Base-by-base conservation (phyloP, 129 eudicot genomes). In the Oenanthe sinensis region DNA sequence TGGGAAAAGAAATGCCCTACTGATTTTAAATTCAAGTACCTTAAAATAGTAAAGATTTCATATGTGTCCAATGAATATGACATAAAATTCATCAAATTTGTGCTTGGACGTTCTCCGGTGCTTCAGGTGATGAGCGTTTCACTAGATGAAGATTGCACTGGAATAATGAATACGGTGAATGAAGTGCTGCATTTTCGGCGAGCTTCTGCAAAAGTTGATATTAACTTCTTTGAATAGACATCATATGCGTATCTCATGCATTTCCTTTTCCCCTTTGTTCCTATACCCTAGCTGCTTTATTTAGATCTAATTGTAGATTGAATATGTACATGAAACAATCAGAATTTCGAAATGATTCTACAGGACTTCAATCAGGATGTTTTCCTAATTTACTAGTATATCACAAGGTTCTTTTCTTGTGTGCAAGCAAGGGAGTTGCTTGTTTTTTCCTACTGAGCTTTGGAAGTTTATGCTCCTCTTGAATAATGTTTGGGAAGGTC, bases 121-220 rank as follows among this genome's bases (percentile, higher is more conserved):
- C 70, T 62, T 62, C 15, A 62, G 70, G 0, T 62, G 70, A 62
- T 62, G 5, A 62, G 37, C 17, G 10, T 62, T 62, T 62, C 70
- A 24, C 11, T 62, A 10, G 70, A 54, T 10, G 70, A 62, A 8
- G 70, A 9, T 26, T 62, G 37, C 70, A n/a, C 0, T 24, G 70
- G 70, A 9, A 62, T 24, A 12, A 10, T 62, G 70, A 11, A 11
- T 2, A 26, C 26, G 70, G 37, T 62, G 70, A 62, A 62, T 2
- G 15, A 62, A 10, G 14, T 62, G 70, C 70, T 62, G 37, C 70
- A 62, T 26, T 62, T 62, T 24, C 15, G 17, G 26, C 70, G 70
- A 24, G 70, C 70, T 62, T 62, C 70, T 62, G 15, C 70, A 62
- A n/a, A 62, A 6, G 70, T 62, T 62, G 70, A 62, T 62, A 24